Conservation (phyloP, 108 stramenopile species). For the Nitzschia palea region DNA sequence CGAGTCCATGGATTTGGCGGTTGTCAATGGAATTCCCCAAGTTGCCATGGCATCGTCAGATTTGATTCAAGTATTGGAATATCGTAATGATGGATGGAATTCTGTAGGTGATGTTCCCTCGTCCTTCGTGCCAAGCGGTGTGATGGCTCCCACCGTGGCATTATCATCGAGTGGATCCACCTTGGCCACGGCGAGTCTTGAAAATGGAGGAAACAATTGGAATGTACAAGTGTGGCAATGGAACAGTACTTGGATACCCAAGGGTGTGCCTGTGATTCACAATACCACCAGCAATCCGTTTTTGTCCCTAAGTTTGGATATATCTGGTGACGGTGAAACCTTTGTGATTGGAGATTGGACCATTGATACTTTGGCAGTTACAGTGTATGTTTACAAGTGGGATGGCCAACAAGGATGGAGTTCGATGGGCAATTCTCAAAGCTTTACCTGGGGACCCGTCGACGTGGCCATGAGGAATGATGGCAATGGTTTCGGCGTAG, state of each 20-base stretch:
- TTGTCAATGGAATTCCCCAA: neutral
- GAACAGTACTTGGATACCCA: conserved; percentile 4
- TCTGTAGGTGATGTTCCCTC: too few relatives aligned
- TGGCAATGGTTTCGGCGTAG: conserved; percentile 2
- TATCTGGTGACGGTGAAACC: neutral
- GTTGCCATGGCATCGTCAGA: neutral
- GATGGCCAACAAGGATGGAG: neutral
- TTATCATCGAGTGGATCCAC: neutral
- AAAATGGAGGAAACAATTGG: neutral
- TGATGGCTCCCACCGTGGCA: neutral
- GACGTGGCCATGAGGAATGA: conserved; percentile 2
- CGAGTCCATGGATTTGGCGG: neutral
- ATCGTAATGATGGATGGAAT: too few relatives aligned
- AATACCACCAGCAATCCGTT: neutral
- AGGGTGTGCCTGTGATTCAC: neutral
- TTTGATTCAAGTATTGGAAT: too few relatives aligned
- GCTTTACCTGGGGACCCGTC: conserved; percentile 7
- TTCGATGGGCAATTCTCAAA: neutral
- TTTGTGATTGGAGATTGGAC: conserved; percentile 7
- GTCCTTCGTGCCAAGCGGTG: too few relatives aligned
- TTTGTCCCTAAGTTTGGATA: conserved; percentile 5
- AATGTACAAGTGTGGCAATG: conserved; percentile 2
- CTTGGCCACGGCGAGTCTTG: neutral
- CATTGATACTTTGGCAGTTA: neutral
- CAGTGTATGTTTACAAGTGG: conserved; percentile 2